phyloP scores from a whole-genome alignment of 257 asterid genomes.

The Nicotiana otophora region DNA sequence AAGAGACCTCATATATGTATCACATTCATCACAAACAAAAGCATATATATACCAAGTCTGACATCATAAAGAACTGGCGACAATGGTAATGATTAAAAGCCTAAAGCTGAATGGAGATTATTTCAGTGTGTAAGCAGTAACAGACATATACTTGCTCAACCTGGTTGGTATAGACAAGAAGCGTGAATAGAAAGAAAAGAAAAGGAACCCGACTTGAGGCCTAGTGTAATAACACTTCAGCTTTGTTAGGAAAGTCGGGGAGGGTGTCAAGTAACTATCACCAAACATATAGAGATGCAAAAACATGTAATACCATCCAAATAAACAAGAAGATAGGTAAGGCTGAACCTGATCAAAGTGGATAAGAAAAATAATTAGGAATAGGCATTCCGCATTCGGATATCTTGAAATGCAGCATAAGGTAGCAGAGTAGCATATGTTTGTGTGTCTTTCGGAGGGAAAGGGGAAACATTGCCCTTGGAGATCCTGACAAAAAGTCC shows the following conservation, averaged over 20 bases:
- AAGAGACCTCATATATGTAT: background rate
- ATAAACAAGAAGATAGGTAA: background rate
- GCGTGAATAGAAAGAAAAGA: background rate
- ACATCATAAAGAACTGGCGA: background rate
- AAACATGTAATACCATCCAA: background rate
- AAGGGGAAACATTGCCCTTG: background rate
- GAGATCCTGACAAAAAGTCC: background rate
- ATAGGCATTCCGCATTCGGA: background rate
- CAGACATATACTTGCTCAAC: background rate
- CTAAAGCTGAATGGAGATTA: background rate
- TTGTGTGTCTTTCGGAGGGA: background rate
- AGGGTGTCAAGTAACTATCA: background rate
- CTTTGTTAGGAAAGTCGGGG: background rate
- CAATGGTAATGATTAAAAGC: background rate
- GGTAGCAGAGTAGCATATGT: background rate
- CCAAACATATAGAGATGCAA: background rate
- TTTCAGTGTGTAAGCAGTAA: background rate
- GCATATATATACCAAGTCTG: background rate
- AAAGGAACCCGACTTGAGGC: background rate
- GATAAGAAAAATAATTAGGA: background rate
- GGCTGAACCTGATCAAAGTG: background rate
- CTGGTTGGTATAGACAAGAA: background rate
- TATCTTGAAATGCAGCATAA: background rate
- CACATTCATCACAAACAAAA: background rate
- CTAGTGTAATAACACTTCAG: background rate